These are phyloP conservation scores for Haplosporangium gracile DNA, from an alignment of 192 early-diverging fungal species.

Conservation along the genomic window DNA sequence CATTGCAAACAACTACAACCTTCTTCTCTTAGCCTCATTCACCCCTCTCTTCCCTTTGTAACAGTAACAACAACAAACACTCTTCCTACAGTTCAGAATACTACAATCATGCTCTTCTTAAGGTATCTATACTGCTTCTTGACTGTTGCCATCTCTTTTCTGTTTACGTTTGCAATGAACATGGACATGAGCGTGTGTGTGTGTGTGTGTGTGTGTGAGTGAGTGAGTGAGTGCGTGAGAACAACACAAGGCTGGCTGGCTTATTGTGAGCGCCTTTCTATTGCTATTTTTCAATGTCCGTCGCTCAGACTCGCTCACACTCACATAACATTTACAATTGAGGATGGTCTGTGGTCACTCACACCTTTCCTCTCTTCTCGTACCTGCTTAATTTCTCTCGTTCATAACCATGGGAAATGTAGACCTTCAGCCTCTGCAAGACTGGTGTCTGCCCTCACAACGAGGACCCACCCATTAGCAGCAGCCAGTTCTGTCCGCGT, in stretches of 20 bases:
- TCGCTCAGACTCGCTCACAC: not conserved
- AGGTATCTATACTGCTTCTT: not conserved
- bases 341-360: not conserved
- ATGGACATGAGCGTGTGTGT: not conserved
- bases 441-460: slow-evolving; percentile 12
- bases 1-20: too few species aligned
- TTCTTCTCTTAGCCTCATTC: not conserved
- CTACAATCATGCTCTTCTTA: not conserved
- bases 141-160: not conserved
- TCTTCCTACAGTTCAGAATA: not conserved
- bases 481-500: not conserved
- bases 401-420: not conserved
- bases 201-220: not conserved
- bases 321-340: not conserved
- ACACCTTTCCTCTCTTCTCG: not conserved
- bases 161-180: not conserved
- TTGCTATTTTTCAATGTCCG: not conserved
- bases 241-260: not conserved
- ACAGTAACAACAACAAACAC: not conserved
- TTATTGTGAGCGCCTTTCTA: too few species aligned
- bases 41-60: not conserved
- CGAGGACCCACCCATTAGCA: not conserved
- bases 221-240: not conserved
- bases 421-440: slow-evolving; percentile 40
- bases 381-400: not conserved